Evolutionary conservation across 768 basidiomycete genomes (phyloP).

Genomic region (Kwoniella dendrophila): DNA sequence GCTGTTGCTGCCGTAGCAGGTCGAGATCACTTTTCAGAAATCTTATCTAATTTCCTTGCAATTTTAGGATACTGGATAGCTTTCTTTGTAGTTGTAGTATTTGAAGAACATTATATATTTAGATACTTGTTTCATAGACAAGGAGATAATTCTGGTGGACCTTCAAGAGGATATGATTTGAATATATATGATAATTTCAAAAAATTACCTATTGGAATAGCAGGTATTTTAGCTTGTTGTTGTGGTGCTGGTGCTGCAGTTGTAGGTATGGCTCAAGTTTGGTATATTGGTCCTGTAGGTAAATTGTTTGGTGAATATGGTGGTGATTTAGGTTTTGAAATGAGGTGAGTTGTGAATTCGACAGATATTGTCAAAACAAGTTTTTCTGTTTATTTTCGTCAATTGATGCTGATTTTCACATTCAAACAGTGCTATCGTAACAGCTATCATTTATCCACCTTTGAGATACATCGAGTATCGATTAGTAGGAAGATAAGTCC

Average conservation of each 20-base stretch:
- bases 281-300: constrained; percentile 64
- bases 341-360: constrained; percentile 38
- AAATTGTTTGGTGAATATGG: constrained; percentile 59
- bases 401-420: constrained; percentile 24
- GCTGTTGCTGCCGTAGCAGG: constrained; percentile 35
- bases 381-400: constrained; percentile 50
- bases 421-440: constrained; percentile 59
- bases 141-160: constrained; percentile 9
- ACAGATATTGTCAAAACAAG: neutral
- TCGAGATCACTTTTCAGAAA: constrained; percentile 59
- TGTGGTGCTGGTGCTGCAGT: constrained; percentile 62
- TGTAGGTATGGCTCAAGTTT: constrained; percentile 61
- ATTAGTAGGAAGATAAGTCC: constrained; percentile 33
- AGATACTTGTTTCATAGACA: constrained; percentile 48
- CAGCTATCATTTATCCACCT: constrained; percentile 61
- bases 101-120: constrained; percentile 62
- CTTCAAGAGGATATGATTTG: constrained; percentile 62
- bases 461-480: constrained; percentile 62
- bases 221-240: constrained; percentile 60
- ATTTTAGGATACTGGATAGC: constrained; percentile 61
- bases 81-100: constrained; percentile 60
- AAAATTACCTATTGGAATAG: constrained; percentile 61
- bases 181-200: constrained; percentile 60
- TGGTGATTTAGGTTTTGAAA: constrained; percentile 65
- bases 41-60: constrained; percentile 59